Conservation (phyloP, 805 yeast genomes). For the Saccharomycopsis guyanensis region DNA sequence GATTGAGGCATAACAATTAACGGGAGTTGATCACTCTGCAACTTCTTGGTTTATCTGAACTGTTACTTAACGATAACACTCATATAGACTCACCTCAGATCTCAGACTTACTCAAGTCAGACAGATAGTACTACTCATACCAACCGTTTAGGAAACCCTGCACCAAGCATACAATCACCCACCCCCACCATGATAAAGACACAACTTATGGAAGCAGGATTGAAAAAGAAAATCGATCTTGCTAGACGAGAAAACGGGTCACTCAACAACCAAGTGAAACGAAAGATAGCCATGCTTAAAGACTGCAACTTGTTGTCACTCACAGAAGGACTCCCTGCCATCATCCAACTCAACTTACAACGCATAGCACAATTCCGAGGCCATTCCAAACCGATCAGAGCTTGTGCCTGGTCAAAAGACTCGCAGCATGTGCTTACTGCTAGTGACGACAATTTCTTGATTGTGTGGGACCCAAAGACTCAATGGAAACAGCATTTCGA, state of each 20-base stretch:
- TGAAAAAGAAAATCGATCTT: neutral
- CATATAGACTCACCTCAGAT: too few species aligned
- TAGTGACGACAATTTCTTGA: slow-evolving; percentile 79
- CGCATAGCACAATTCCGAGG: slow-evolving; percentile 7
- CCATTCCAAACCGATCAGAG: slow-evolving; percentile 67
- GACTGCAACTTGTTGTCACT: slow-evolving; percentile 8
- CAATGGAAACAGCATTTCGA: slow-evolving; percentile 47
- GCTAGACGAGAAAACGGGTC: slow-evolving; percentile 6
- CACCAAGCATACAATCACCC: too few species aligned
- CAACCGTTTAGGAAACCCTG: too few species aligned
- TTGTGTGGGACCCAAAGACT: slow-evolving; percentile 74
- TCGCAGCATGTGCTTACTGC: slow-evolving; percentile 58
- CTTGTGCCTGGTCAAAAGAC: slow-evolving; percentile 61
- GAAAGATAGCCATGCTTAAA: slow-evolving; percentile 7
- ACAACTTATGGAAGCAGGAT: neutral
- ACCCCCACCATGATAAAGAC: too few species aligned
- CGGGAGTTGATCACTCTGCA: too few species aligned
- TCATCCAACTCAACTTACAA: slow-evolving; percentile 7
- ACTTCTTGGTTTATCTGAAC: too few species aligned
- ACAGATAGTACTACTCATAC: too few species aligned
- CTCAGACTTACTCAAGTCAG: too few species aligned
- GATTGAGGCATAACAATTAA: too few species aligned
- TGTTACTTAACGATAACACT: too few species aligned
- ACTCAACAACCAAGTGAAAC: slow-evolving; percentile 11
- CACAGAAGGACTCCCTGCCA: slow-evolving; percentile 3